These are phyloP conservation scores for Stipa capillata DNA, from an alignment of 176 grass and related monocot genomes.

Conservation along the genomic window DNA sequence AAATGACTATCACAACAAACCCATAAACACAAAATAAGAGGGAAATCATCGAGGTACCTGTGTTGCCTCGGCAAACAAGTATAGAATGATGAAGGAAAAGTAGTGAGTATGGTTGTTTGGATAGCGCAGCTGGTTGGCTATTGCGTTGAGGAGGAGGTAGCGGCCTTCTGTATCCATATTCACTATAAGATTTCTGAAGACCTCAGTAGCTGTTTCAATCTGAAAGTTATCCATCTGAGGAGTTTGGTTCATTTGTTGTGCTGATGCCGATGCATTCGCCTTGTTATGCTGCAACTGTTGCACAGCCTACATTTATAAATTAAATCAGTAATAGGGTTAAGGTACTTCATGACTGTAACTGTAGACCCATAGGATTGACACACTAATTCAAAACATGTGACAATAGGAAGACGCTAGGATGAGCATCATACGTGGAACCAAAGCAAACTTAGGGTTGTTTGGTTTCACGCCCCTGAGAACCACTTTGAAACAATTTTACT, in stretches of 20 bases:
- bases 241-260: constrained; percentile 62
- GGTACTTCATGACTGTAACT: no score
- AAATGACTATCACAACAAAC: not conserved
- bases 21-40: not conserved
- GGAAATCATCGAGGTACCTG: constrained; percentile 29
- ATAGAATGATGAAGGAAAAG: constrained; percentile 88
- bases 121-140: constrained; percentile 85
- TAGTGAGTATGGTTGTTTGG: constrained; percentile 98
- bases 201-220: constrained; percentile 72
- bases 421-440: no score
- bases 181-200: constrained; percentile 80
- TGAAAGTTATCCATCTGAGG: constrained; percentile 65
- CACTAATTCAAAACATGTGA: no score
- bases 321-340: no score
- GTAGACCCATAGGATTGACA: no score
- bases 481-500: not conserved
- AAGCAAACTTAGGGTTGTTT: no score
- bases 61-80: constrained; percentile 75
- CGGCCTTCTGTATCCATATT: constrained; percentile 85
- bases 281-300: constrained; percentile 76
- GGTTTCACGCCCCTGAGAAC: not conserved
- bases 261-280: constrained; percentile 28
- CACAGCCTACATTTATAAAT: constrained; percentile 63
- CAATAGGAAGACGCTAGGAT: no score
- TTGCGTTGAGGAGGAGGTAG: constrained; percentile 81